Evolutionary conservation across 306 rosid genomes (phyloP).

Genomic region (Lagenaria siceraria): DNA sequence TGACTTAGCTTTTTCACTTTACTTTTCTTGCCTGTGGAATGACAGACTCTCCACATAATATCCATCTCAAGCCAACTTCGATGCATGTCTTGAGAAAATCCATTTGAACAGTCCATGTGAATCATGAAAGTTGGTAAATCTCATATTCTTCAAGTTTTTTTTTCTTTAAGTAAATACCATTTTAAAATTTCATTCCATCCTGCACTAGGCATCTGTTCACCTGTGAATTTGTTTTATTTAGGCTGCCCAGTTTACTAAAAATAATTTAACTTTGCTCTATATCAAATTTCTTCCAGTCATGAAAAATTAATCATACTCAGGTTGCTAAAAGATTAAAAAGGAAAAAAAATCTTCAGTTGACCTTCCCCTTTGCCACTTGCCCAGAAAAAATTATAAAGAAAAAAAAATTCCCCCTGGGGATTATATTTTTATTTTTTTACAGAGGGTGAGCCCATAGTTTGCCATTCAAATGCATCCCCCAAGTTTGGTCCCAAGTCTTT

Average conservation of each 20-base stretch:
- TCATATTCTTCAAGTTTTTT: not conserved
- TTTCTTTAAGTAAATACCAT: not conserved
- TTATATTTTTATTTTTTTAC: conserved; percentile 12
- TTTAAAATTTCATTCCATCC: not conserved
- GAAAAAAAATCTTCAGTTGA: not conserved
- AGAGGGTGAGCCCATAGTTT: conserved; percentile 49
- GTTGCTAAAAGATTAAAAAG: not conserved
- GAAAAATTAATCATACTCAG: not conserved
- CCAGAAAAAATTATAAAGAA: not conserved
- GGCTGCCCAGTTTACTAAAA: not conserved
- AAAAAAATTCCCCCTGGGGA: not conserved
- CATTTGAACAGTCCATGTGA: conserved; percentile 11
- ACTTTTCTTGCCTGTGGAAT: not conserved
- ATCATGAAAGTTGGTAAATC: conserved; percentile 73
- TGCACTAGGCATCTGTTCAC: not conserved
- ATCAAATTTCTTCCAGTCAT: not conserved
- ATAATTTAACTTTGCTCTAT: not conserved
- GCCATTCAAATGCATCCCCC: conserved; percentile 28
- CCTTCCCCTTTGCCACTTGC: not conserved
- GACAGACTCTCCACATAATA: not conserved
- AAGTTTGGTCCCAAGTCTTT: conserved; percentile 28
- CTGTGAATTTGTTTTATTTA: not conserved
- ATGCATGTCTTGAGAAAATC: not conserved
- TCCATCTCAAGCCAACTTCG: not conserved
- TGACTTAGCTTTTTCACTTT: not conserved